Conservation (phyloP, 306 rosid species). For the Acacia confusa region DNA sequence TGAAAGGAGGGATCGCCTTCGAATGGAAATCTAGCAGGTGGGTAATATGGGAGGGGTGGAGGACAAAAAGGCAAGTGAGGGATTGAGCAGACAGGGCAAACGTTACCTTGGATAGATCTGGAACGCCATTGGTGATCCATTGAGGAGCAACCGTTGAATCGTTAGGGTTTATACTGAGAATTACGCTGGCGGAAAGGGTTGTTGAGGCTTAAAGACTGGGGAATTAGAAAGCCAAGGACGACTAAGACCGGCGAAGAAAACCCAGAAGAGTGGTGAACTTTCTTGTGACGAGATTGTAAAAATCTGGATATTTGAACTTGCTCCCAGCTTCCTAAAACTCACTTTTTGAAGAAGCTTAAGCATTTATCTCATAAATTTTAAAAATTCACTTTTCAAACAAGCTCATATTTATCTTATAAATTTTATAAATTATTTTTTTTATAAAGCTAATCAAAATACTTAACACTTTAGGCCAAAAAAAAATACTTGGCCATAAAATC, state of each 20-base stretch:
- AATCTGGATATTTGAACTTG: too few relatives aligned
- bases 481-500: too few relatives aligned
- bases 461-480: too few relatives aligned
- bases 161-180: not conserved
- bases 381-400: too few relatives aligned
- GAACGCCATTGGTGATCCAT: constrained; percentile 23
- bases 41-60: not conserved
- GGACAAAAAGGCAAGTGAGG: constrained; percentile 16
- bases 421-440: too few relatives aligned
- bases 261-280: not conserved
- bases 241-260: not conserved
- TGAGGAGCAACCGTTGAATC: not conserved
- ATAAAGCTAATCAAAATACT: too few relatives aligned
- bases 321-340: too few relatives aligned
- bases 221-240: not conserved
- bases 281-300: too few relatives aligned
- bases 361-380: too few relatives aligned
- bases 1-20: not conserved
- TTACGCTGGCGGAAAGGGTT: too few relatives aligned
- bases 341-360: too few relatives aligned
- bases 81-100: constrained; percentile 7
- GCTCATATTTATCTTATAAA: too few relatives aligned
- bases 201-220: not conserved
- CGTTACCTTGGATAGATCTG: not conserved
- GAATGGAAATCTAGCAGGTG: constrained; percentile 11